Base-by-base conservation (phyloP, 768 basidiomycete species). In the Lanmaoa pseudosensibilis region DNA sequence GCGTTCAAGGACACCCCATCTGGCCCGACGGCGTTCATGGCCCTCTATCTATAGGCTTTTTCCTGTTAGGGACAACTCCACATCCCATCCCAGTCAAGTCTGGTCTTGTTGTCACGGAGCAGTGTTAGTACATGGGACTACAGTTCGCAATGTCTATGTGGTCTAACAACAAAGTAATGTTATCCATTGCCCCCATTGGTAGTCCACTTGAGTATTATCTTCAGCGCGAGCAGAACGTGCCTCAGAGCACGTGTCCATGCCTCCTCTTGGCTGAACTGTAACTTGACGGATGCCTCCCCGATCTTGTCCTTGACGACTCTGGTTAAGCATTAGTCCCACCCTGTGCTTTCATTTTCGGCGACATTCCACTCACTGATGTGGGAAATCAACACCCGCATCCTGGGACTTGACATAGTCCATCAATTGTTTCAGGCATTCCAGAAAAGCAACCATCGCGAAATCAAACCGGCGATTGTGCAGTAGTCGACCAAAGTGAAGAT, bases 381-480 rank as follows among this genome's bases (percentile, higher is more conserved):
- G 87, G 65, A 95, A 87, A 53, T 93, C 91, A 52, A 92, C 75
- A 54, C 74, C 77, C 15, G 83, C 61, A 59, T 92, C 91, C 65
- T 89, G 83, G 12, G 83, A 78, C 68, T 85, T 86, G 50, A 93
- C 89, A 65, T 89, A 84, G 56, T 97, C 94, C 74, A 93, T 86
- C 27, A 98, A 75, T 67, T 98, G 94, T 65, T 92, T 88, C 38
- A 99, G 76, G 68, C 95, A 97, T 61, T 98, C 97, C 41, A 99
- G 80, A 67, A 98, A 93, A 11, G 93, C 92, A 12, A 96, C 93
- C 91, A 98, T 95, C 2, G 89, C 96, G 59, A 90, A 83, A 73
- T 98, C 95, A 72, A 98, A 99, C 18, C 96, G 85, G 39, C 95
- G 85, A 66, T 98, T 98, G 65, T 98, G 96, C 38, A 98, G 76